Evolutionary conservation across 2,329 filamentous ascomycete genomes (phyloP).

Genomic region (Diaporthe ilicicola): DNA sequence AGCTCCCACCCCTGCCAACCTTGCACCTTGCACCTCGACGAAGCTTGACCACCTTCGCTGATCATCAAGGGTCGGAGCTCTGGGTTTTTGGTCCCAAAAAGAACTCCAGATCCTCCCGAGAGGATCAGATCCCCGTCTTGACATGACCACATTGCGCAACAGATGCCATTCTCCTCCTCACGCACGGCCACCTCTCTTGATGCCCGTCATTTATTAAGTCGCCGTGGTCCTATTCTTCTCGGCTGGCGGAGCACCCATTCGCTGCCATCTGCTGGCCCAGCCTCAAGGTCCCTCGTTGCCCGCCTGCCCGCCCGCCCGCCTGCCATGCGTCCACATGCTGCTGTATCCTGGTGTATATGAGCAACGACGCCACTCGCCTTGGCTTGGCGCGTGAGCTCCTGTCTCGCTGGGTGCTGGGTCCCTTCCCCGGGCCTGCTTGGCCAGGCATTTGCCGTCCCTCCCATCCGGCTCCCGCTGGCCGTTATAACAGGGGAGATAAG

Average conservation of each 20-base stretch:
- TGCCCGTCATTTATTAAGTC: slow-evolving; percentile 21
- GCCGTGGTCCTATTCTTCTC: slow-evolving; percentile 12
- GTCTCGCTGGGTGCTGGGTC: background rate
- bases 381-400: slow-evolving; percentile 11
- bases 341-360: background rate
- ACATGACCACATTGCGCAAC: background rate
- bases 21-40: slow-evolving; percentile 11
- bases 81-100: background rate
- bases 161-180: background rate
- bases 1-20: slow-evolving; percentile 29
- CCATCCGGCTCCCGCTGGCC: slow-evolving; percentile 12
- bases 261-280: slow-evolving; percentile 7
- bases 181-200: slow-evolving; percentile 22
- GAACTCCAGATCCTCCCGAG: slow-evolving; percentile 20
- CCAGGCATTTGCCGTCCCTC: slow-evolving; percentile 15
- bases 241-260: background rate
- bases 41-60: slow-evolving; percentile 20
- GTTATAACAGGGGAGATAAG: slow-evolving; percentile 25
- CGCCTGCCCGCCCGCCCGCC: background rate
- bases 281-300: background rate
- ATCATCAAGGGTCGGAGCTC: slow-evolving; percentile 5
- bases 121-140: slow-evolving; percentile 13
- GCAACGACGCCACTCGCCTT: slow-evolving; percentile 13
- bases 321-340: background rate
- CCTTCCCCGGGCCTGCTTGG: background rate